These are phyloP conservation scores for Cornus florida DNA, from an alignment of 148 eudicot species.

Conservation along the genomic window DNA sequence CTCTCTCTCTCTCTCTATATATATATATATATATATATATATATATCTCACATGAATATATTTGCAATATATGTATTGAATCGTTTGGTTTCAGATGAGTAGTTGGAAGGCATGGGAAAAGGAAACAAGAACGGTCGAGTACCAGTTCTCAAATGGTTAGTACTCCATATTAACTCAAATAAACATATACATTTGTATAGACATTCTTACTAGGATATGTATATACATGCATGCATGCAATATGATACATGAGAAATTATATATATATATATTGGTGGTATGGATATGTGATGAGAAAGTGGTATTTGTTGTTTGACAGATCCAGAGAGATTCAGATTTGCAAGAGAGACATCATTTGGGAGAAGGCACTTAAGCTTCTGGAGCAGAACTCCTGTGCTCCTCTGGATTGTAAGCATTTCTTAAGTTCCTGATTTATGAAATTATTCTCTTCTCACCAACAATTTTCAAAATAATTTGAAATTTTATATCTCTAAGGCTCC, in stretches of 20 bases:
- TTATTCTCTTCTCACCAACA: too few relatives aligned
- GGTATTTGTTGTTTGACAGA: slow-evolving; percentile 29
- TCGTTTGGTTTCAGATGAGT: slow-evolving; percentile 43
- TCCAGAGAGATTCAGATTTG: slow-evolving; percentile 58
- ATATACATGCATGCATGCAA: neutral
- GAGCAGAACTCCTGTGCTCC: slow-evolving; percentile 35
- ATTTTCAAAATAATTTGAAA: neutral
- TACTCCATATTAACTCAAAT: neutral
- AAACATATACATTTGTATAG: too few relatives aligned
- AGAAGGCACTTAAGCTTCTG: slow-evolving; percentile 54
- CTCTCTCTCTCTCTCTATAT: neutral
- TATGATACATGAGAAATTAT: neutral
- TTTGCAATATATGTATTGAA: neutral
- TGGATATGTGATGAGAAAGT: neutral
- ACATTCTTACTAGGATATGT: neutral
- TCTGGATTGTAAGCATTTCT: slow-evolving; percentile 44
- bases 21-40: neutral
- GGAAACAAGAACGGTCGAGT: slow-evolving; percentile 55
- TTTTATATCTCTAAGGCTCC: too few relatives aligned
- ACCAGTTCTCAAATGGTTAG: slow-evolving; percentile 57
- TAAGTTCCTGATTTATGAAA: neutral
- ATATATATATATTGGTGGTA: neutral
- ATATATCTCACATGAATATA: neutral
- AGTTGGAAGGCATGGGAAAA: slow-evolving; percentile 66
- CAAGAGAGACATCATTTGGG: slow-evolving; percentile 59